Evolutionary conservation across 768 basidiomycete genomes (phyloP).

Genomic region (Psilocybe azurescens): DNA sequence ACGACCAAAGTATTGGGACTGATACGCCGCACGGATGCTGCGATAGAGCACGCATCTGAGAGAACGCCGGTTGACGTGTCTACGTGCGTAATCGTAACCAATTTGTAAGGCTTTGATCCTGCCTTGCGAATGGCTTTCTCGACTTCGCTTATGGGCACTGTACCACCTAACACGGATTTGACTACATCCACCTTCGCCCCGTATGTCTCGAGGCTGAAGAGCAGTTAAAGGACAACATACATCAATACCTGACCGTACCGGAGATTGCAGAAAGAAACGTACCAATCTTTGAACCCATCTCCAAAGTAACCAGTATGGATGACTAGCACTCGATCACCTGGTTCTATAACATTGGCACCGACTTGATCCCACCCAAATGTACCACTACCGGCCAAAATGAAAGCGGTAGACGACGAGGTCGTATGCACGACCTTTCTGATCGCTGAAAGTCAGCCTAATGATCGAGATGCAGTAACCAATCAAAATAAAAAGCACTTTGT

Average conservation of each 20-base stretch:
- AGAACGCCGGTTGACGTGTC: slow-evolving; percentile 89
- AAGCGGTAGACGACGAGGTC: slow-evolving; percentile 56
- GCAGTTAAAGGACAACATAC: too few species aligned
- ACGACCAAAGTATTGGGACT: slow-evolving; percentile 84
- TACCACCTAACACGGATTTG: slow-evolving; percentile 69
- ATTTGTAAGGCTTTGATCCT: slow-evolving; percentile 67
- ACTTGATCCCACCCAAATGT: slow-evolving; percentile 95
- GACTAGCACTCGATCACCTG: slow-evolving; percentile 74
- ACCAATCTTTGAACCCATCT: slow-evolving; percentile 83
- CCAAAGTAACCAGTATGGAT: slow-evolving; percentile 92
- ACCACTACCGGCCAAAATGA: slow-evolving; percentile 87
- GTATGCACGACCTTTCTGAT: slow-evolving; percentile 72
- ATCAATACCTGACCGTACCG: background rate
- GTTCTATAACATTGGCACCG: slow-evolving; percentile 80
- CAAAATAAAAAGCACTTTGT: slow-evolving; percentile 48
- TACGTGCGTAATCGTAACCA: slow-evolving; percentile 89
- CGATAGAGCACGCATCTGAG: slow-evolving; percentile 74
- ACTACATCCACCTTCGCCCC: slow-evolving; percentile 81
- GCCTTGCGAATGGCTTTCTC: slow-evolving; percentile 55
- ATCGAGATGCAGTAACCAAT: background rate
- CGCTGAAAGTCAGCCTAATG: background rate
- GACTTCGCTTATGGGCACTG: slow-evolving; percentile 58
- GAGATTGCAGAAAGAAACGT: slow-evolving; percentile 23
- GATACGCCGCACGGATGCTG: slow-evolving; percentile 65
- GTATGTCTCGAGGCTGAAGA: slow-evolving; percentile 70